Evolutionary conservation across 1,284 basidiomycete species (phyloP), one percentile per base, ranked within the genome.

Genomic region (Apiotrichum siamense): DNA sequence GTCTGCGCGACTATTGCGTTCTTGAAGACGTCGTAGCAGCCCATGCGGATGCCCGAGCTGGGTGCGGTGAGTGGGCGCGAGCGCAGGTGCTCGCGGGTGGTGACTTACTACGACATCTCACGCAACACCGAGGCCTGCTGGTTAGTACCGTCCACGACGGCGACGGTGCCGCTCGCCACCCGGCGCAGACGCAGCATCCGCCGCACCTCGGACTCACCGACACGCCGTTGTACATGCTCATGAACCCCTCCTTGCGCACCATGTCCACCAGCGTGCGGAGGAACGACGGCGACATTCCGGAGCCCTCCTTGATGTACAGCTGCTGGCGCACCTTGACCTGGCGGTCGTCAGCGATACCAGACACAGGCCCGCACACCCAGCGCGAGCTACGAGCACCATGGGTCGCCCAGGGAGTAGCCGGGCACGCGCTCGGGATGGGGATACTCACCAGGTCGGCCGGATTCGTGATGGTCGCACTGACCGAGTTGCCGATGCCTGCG

Each of bases 31-130:
- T 57, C 55, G 52, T 57, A 57, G 43, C 49, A 48, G 38, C 55
- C 55, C 49, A 57, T 51, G 39, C 55, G 55, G 32, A 57, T 57
- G 10, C 55, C 55, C 12, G 51, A 53, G 39, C 55, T 57, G n/a
- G n/a, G n/a, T n/a, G 24, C 2, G 12, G 47, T 55, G 13, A 52
- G 49, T 5, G 17, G 12, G 24, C 6, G 40, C 6, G 21, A 5
- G 4, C 11, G 33, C 10, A 7, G 3, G 10, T 3, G 25, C 23
- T 3, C 15, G 41, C 13, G 12, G n/a, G 13, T 24, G 6, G 26
- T 15, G 0, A 51, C 54, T 24, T 20, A 56, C 54, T 57, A 57
- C 45, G 41, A 44, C 55, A 57, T 57, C 23, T 57, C 55, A 23
- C 55, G 47, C 12, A 50, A 29, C 10, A 57, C 38, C 10, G 47